Percentiles rank a stretch among this genome's conserved stretches.
phyloP scores from a whole-genome alignment of 768 basidiomycete species.

The Macrolepiota dolichaula region DNA sequence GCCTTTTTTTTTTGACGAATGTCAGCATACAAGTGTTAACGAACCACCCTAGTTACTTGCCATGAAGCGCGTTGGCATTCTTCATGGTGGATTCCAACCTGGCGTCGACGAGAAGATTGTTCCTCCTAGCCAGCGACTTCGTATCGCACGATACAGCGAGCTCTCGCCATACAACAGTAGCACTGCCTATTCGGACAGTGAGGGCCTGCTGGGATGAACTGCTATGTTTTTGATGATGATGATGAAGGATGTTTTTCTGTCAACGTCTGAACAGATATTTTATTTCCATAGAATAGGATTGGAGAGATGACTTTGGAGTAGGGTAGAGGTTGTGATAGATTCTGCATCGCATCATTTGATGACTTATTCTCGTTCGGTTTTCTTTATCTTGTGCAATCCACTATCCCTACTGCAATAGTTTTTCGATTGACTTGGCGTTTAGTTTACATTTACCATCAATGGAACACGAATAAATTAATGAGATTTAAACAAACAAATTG shows the following conservation, averaged over 20 bases:
- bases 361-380: background rate
- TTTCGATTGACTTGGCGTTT: background rate
- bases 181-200: constrained; percentile 55
- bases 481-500: background rate
- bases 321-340: background rate
- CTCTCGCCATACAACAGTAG: constrained; percentile 53
- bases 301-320: background rate
- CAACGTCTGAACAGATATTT: background rate
- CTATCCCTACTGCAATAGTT: constrained; percentile 3
- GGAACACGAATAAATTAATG: constrained; percentile 1
- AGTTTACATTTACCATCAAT: constrained; percentile 1
- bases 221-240: background rate
- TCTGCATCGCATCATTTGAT: background rate
- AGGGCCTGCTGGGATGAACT: constrained; percentile 41
- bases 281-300: constrained; percentile 2
- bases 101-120: constrained; percentile 59
- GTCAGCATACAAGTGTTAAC: background rate
- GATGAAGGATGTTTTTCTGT: background rate
- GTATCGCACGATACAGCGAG: constrained; percentile 64
- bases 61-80: constrained; percentile 64
- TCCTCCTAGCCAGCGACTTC: constrained; percentile 71
- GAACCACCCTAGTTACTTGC: constrained; percentile 40
- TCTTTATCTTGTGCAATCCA: constrained; percentile 3
- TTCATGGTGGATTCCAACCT: constrained; percentile 58
- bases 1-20: too few relatives aligned